Evolutionary conservation across 441 rosid species (phyloP), one percentile per base, ranked within the genome.

Genomic region (Oxalis stricta): DNA sequence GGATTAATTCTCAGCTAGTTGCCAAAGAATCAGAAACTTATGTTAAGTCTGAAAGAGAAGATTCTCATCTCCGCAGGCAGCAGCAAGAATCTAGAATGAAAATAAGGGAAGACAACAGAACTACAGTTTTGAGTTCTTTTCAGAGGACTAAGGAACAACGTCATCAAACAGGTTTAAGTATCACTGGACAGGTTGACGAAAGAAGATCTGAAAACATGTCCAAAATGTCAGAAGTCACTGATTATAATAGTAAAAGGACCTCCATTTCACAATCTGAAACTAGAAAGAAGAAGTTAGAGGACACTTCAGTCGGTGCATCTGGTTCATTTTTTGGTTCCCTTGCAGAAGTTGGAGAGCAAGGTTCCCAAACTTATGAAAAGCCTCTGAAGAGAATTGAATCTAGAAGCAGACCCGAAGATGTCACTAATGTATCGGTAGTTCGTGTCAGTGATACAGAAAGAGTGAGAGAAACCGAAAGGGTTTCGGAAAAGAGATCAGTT

Each of bases 31-130:
- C 72, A 21, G 68, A 55, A 52, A 19, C 52, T 49, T 69, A 68
- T 53, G 46, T 44, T 26, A 59, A 52, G 36, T 41, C 48, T 17
- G 63, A 57, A 41, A 65, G 48, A 59, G n/a, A n/a, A n/a, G 46
- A 45, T 59, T 58, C 60, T 16, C 41, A 55, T 50, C 53, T 50
- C 61, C 75, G 49, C 22, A 59, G 71, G 41, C 71, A 61, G 41
- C 71, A 61, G 44, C 59, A 69, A 11, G 72, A 65, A 38, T 53
- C 77, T 55, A 60, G 50, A 55, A 42, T 61, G 67, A 70, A 61
- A 58, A 55, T 51, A 23, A 67, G 41, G 33, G 70, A 72, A 59
- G 83, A 70, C 50, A 71, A 53, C 56, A 37, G 20, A 60, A 56
- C 63, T 40, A 38, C 33, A 38, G 19, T 22, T 33, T 67, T 57